Evolutionary conservation across 371 early-diverging fungal genomes (phyloP), one percentile per base, ranked within the genome.

Genomic region (Astathelohania contejeani): DNA sequence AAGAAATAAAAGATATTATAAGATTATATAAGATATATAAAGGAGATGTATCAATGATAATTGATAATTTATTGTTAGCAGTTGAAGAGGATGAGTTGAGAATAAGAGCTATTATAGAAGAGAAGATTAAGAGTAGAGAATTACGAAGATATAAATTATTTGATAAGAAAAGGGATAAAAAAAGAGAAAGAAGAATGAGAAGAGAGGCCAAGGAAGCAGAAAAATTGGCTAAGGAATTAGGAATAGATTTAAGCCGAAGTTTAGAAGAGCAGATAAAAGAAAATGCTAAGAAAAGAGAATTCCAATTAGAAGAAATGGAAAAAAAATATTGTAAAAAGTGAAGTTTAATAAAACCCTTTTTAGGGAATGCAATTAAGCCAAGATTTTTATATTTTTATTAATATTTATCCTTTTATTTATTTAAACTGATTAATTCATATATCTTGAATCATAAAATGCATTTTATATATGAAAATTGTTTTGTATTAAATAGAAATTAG

Each of bases 1-100:
- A 70, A 49, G 70, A 70, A 48, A 43, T 42, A 22, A 18, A 38
- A 6, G 70, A 70, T 18, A 42, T 70, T 12, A 46, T 59, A 16
- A 16, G 4, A 19, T 32, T 60, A 1, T 70, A 70, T 55, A 56
- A 51, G 35, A 66, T 57, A 51, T 58, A 61, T 48, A 66, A 61
- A 50, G 70, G 70, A n/a, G 51, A 56, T 28, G 49, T 66, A 39
- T 35, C 27, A 18, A 70, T 58, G 43, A 56, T 70, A 14, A 37
- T 70, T 18, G 67, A 70, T 26, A 39, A 40, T 44, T 20, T 63
- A 24, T 16, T 70, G 10, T 35, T 62, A 12, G 55, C 58, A 20
- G 59, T 64, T 12, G 66, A 66, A 37, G 57, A 52, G 43, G 60
- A 66, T 32, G 70, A 70, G 53, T 42, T 42, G 1, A 58, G 66